Conservation (phyloP, 495 filamentous ascomycete genomes). For the Cairneyella variabilis region DNA sequence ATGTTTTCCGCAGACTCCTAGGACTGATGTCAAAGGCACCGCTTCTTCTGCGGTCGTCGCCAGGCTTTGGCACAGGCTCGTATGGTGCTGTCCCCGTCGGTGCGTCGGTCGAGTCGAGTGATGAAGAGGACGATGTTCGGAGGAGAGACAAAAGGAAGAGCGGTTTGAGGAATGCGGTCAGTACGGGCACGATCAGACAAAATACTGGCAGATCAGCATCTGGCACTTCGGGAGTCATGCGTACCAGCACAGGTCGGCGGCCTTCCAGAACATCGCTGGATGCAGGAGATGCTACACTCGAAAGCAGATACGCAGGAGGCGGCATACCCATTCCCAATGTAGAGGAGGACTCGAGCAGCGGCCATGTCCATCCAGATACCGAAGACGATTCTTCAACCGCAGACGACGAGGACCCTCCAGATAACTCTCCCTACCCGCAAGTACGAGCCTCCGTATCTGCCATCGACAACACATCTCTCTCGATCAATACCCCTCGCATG, state of each 20-base stretch:
- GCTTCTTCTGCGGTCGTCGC: slow-evolving; percentile 55
- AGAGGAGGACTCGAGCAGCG: slow-evolving; percentile 3
- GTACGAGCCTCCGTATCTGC: slow-evolving; percentile 75
- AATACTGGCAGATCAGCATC: background rate
- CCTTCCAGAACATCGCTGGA: slow-evolving; percentile 4
- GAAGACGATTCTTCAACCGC: slow-evolving; percentile 20
- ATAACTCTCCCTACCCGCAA: slow-evolving; percentile 66
- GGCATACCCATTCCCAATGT: slow-evolving; percentile 18
- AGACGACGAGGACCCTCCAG: slow-evolving; percentile 47
- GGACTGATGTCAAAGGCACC: slow-evolving; percentile 50
- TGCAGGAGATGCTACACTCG: slow-evolving; percentile 17
- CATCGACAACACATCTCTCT: slow-evolving; percentile 65
- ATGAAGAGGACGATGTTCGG: slow-evolving; percentile 24
- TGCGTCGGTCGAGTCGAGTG: slow-evolving; percentile 22
- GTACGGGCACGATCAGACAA: slow-evolving; percentile 1
- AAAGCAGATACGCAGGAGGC: slow-evolving; percentile 13
- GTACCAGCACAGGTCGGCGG: background rate
- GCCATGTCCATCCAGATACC: slow-evolving; percentile 1
- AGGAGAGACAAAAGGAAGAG: slow-evolving; percentile 16
- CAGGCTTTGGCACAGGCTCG: slow-evolving; percentile 51
- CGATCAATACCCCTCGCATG: slow-evolving; percentile 86
- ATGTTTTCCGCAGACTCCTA: slow-evolving; percentile 10
- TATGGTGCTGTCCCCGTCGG: slow-evolving; percentile 51
- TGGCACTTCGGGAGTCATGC: background rate
- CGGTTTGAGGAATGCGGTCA: slow-evolving; percentile 19